Conservation (phyloP, 1,139 yeast genomes). For the Nakaseomyces sp. region DNA sequence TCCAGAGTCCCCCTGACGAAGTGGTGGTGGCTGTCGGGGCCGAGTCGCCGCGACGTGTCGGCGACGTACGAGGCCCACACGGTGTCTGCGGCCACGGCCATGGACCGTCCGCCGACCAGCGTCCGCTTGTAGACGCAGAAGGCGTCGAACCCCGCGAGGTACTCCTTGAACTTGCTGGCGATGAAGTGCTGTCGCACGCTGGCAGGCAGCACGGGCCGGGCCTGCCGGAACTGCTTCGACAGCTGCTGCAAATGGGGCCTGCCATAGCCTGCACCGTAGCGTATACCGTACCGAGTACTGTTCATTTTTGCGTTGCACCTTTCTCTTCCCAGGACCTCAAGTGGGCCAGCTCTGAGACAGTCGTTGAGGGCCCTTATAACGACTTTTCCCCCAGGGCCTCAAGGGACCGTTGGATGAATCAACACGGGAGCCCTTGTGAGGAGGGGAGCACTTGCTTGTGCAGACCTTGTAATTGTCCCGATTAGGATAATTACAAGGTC, state of each 20-base stretch:
- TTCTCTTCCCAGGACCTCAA: no score
- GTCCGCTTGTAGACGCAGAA: not conserved
- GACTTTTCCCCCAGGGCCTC: no score
- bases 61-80: not conserved
- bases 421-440: no score
- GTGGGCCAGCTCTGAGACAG: no score
- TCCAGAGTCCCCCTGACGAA: not conserved
- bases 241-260: not conserved
- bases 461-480: conserved; percentile 5
- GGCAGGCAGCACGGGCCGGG: not conserved
- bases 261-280: no score
- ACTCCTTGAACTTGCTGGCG: not conserved
- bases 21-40: not conserved
- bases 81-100: not conserved
- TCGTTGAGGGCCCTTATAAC: no score
- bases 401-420: no score
- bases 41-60: not conserved
- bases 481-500: conserved; percentile 6
- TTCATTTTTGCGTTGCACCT: no score
- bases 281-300: no score
- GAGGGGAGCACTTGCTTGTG: no score
- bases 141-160: conserved; percentile 7
- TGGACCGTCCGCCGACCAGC: not conserved
- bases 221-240: not conserved
- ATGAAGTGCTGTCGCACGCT: not conserved